phyloP scores from a whole-genome alignment of 495 filamentous ascomycete species.

The Xylaria flabelliformis region DNA sequence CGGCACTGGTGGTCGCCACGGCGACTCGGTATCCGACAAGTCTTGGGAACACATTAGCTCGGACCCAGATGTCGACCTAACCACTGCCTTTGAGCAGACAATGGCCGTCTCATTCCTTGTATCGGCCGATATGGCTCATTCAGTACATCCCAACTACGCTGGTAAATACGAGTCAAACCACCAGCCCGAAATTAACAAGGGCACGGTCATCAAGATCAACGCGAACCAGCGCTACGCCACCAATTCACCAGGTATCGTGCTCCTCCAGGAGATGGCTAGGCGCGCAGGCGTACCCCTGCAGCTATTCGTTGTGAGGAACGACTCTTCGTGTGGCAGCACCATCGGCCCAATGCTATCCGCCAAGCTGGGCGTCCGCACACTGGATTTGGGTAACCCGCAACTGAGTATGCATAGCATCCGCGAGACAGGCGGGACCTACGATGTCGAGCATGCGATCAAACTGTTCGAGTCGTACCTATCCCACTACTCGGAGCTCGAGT shows the following conservation, averaged over 20 bases:
- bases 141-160: constrained; percentile 91
- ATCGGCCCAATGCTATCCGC: constrained; percentile 96
- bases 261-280: constrained; percentile 85
- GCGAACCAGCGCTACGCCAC: constrained; percentile 96
- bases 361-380: constrained; percentile 79
- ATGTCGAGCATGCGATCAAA: constrained; percentile 86
- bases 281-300: constrained; percentile 79
- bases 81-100: constrained; percentile 92
- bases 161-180: constrained; percentile 91
- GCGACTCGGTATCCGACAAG: constrained; percentile 48
- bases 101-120: constrained; percentile 91
- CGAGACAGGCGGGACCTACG: constrained; percentile 85
- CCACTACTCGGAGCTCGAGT: constrained; percentile 78
- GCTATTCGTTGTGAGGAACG: constrained; percentile 95
- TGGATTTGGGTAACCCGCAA: constrained; percentile 96
- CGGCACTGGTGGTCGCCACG: constrained; percentile 43
- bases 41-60: constrained; percentile 60
- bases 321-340: constrained; percentile 90
- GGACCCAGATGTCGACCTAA: constrained; percentile 57
- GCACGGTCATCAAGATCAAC: constrained; percentile 96
- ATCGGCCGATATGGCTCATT: constrained; percentile 97
- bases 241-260: constrained; percentile 92
- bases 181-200: constrained; percentile 93
- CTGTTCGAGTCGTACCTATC: constrained; percentile 89
- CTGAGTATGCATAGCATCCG: constrained; percentile 96